These are phyloP conservation scores for Grigorovia jiainica DNA, from an alignment of 805 yeast species.

Conservation along the genomic window DNA sequence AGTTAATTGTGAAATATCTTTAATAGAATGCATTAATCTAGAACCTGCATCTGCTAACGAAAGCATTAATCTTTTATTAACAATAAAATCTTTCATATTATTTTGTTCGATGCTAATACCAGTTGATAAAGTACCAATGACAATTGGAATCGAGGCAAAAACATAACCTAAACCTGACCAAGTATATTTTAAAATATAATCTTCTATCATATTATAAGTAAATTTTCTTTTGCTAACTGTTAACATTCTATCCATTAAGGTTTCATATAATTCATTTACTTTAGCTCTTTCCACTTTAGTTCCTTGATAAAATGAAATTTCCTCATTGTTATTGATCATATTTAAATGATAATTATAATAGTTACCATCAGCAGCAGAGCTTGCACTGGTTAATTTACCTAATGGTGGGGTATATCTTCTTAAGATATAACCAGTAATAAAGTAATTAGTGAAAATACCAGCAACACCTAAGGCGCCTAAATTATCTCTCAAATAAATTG, in stretches of 20 bases:
- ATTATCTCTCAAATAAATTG: constrained; percentile 73
- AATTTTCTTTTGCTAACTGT: constrained; percentile 51
- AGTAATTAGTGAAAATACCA: constrained; percentile 76
- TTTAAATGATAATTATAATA: constrained; percentile 81
- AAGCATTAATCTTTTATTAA: constrained; percentile 81
- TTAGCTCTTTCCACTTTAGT: constrained; percentile 65
- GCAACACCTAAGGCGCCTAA: constrained; percentile 79
- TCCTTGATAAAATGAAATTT: constrained; percentile 90
- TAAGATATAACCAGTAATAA: constrained; percentile 65
- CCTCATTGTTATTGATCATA: constrained; percentile 82
- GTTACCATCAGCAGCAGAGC: constrained; percentile 77
- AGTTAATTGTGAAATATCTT: constrained; percentile 82
- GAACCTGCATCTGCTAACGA: constrained; percentile 94
- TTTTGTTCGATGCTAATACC: constrained; percentile 31
- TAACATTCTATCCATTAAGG: constrained; percentile 45
- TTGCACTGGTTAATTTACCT: constrained; percentile 62
- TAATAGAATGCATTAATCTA: constrained; percentile 86
- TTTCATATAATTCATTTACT: constrained; percentile 47
- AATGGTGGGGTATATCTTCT: constrained; percentile 75
- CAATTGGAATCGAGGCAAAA: constrained; percentile 82
- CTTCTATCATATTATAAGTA: constrained; percentile 66
- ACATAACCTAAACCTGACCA: constrained; percentile 96
- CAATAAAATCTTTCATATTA: constrained; percentile 80
- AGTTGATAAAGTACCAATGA: constrained; percentile 41
- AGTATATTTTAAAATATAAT: constrained; percentile 76